Evolutionary conservation across 1,139 yeast genomes (phyloP).

Genomic region (Zygosaccharomyces pseudobailii): DNA sequence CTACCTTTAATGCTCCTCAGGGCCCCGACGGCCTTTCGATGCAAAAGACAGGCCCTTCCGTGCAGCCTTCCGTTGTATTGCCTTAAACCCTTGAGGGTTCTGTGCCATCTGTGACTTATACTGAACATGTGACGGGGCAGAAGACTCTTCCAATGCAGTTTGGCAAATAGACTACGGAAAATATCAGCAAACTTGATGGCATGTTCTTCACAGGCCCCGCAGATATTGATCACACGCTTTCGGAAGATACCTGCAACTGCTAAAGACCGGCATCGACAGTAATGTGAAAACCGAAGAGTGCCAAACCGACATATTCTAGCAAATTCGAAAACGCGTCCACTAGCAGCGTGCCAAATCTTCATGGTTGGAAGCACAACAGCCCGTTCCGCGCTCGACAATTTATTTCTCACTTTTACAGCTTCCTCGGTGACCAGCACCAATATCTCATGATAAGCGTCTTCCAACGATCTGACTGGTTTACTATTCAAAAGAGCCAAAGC

Average conservation of each 20-base stretch:
- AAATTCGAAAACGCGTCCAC: too few species aligned
- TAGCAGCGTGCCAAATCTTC: too few species aligned
- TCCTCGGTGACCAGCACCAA: slow-evolving; percentile 4
- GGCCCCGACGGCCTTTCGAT: neutral
- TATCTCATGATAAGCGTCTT: neutral
- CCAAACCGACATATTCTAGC: too few species aligned
- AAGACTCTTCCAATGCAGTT: neutral
- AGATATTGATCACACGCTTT: neutral
- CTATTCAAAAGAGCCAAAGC: neutral
- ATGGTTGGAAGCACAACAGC: neutral
- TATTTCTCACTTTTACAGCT: neutral
- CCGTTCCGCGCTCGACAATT: neutral
- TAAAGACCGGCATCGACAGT: neutral
- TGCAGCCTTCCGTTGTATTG: neutral
- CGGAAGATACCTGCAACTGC: neutral
- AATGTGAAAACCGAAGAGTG: neutral
- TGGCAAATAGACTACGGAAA: neutral
- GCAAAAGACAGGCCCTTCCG: neutral
- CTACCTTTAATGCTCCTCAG: neutral
- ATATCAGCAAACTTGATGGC: neutral
- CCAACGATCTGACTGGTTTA: neutral
- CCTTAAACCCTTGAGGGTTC: neutral
- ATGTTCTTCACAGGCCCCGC: neutral
- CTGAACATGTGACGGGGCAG: neutral
- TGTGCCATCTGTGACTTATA: neutral